Evolutionary conservation across 768 basidiomycete species (phyloP).

Genomic region (Rhodotorula sphaerocarpa): DNA sequence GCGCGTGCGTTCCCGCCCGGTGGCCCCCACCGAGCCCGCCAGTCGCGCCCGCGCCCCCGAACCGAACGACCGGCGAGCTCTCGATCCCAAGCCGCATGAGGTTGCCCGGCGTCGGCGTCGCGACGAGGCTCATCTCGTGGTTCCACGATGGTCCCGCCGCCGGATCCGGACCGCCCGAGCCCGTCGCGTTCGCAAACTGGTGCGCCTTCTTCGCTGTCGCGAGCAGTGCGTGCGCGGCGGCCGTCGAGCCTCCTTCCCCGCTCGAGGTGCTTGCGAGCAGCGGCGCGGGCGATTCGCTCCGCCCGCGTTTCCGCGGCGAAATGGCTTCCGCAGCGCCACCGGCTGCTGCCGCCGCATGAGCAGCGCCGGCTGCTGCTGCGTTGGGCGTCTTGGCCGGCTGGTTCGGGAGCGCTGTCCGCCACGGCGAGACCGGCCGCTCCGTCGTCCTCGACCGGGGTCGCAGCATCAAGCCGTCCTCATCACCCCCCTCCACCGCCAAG

Average conservation of each 20-base stretch:
- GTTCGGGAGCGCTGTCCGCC: neutral
- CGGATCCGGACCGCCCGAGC: neutral
- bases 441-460: neutral
- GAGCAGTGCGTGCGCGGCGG: constrained; percentile 25
- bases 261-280: neutral
- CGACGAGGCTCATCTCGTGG: constrained; percentile 7
- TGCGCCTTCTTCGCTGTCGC: constrained; percentile 25
- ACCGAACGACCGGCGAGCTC: constrained; percentile 17
- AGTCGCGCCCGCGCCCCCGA: neutral
- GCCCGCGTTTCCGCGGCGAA: constrained; percentile 16
- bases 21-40: no score
- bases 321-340: neutral
- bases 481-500: neutral
- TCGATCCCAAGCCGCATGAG: constrained; percentile 14
- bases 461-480: neutral
- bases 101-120: constrained; percentile 26
- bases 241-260: constrained; percentile 15
- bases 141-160: neutral
- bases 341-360: neutral
- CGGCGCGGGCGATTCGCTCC: constrained; percentile 20
- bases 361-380: no score
- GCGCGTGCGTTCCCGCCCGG: no score
- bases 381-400: neutral
- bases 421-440: neutral
- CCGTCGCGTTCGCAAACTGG: neutral